Evolutionary conservation across 1,284 basidiomycete genomes (phyloP).

Genomic region (Bjerkandera adusta): DNA sequence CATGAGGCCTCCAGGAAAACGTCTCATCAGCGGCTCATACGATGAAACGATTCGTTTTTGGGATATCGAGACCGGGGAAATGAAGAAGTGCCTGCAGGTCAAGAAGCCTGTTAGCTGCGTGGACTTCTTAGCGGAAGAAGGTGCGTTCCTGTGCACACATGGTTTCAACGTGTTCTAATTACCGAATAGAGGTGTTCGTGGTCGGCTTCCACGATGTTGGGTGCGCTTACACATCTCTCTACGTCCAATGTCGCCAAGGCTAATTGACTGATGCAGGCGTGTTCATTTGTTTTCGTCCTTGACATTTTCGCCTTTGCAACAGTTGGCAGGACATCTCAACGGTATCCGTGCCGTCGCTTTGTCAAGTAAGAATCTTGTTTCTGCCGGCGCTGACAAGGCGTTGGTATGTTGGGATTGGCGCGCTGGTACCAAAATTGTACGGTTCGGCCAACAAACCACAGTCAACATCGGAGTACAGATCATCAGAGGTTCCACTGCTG

Average conservation of each 20-base stretch:
- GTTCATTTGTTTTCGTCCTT: constrained; percentile 81
- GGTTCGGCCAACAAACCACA: constrained; percentile 92
- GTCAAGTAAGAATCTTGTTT: constrained; percentile 82
- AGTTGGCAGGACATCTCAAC: constrained; percentile 80
- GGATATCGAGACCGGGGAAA: constrained; percentile 79
- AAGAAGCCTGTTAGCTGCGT: constrained; percentile 90
- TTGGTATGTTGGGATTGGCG: constrained; percentile 93
- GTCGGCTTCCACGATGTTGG: constrained; percentile 93
- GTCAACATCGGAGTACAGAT: constrained; percentile 90
- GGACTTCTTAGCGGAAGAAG: constrained; percentile 82
- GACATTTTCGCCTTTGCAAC: constrained; percentile 78
- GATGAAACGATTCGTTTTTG: constrained; percentile 90
- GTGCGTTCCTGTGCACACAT: constrained; percentile 36
- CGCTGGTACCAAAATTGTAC: constrained; percentile 81
- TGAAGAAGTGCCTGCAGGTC: constrained; percentile 77
- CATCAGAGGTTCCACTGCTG: constrained; percentile 46
- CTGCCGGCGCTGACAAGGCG: constrained; percentile 85
- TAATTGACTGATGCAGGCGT: constrained; percentile 41
- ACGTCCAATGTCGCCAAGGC: neutral
- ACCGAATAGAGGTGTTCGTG: constrained; percentile 74
- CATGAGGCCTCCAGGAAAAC: constrained; percentile 53
- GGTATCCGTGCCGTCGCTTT: constrained; percentile 87
- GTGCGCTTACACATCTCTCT: constrained; percentile 41
- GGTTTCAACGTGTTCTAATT: no score
- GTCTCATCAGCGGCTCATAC: constrained; percentile 85